These are phyloP conservation scores for Eucalyptus curtisii DNA, from an alignment of 345 rosid genomes.

Conservation along the genomic window DNA sequence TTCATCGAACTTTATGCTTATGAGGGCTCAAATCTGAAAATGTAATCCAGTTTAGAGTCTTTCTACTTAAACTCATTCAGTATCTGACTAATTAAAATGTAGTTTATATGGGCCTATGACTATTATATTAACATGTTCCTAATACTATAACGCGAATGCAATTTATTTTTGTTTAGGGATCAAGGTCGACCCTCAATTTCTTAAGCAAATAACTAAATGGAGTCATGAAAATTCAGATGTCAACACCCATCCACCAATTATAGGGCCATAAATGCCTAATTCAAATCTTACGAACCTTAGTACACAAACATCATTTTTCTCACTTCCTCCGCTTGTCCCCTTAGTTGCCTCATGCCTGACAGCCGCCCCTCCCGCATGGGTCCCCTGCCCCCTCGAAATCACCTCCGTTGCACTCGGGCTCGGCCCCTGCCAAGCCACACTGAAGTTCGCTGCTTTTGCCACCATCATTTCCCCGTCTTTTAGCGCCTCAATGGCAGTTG, in stretches of 20 bases:
- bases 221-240: background rate
- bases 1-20: no score
- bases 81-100: no score
- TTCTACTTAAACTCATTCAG: background rate
- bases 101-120: background rate
- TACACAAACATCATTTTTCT: background rate
- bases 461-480: no score
- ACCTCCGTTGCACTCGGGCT: background rate
- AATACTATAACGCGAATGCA: background rate
- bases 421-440: no score
- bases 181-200: no score
- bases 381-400: background rate
- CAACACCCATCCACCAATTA: no score
- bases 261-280: background rate
- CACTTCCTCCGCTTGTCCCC: background rate
- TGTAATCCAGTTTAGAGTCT: background rate
- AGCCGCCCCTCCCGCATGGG: background rate
- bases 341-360: background rate
- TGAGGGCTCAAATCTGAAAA: background rate
- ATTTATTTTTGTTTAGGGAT: background rate
- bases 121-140: background rate
- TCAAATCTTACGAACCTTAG: background rate
- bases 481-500: background rate
- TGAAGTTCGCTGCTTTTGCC: no score
- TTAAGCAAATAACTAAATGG: no score